Evolutionary conservation across 2,329 filamentous ascomycete genomes (phyloP).

Genomic region (Neonectria hederae): DNA sequence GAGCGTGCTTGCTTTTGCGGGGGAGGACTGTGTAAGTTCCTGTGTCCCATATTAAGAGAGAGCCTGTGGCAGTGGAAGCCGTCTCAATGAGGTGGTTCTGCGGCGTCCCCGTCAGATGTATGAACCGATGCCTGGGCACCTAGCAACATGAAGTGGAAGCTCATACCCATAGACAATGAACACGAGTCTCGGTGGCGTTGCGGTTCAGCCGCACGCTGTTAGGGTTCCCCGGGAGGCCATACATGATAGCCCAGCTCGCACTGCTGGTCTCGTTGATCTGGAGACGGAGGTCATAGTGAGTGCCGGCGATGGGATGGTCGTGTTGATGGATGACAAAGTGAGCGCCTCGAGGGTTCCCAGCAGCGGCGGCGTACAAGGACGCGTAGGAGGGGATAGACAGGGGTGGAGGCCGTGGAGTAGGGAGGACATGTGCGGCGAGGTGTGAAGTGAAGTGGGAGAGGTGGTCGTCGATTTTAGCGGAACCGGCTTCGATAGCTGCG

Average conservation of each 20-base stretch:
- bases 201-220: slow-evolving; percentile 64
- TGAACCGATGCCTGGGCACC: background rate
- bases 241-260: slow-evolving; percentile 72
- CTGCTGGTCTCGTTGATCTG: slow-evolving; percentile 75
- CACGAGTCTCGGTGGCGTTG: slow-evolving; percentile 69
- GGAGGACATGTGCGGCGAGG: slow-evolving; percentile 44
- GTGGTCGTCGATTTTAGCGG: slow-evolving; percentile 50
- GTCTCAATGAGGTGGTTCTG: slow-evolving; percentile 71
- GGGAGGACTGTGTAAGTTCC: slow-evolving; percentile 66
- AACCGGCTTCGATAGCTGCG: slow-evolving; percentile 54
- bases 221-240: slow-evolving; percentile 67
- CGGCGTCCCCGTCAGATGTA: background rate
- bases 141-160: background rate
- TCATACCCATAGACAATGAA: slow-evolving; percentile 68
- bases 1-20: slow-evolving; percentile 47
- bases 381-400: slow-evolving; percentile 49
- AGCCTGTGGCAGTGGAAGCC: slow-evolving; percentile 62
- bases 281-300: slow-evolving; percentile 74
- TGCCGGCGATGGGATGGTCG: slow-evolving; percentile 74
- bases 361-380: slow-evolving; percentile 49
- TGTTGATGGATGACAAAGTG: slow-evolving; percentile 80
- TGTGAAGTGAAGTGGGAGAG: slow-evolving; percentile 49
- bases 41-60: slow-evolving; percentile 70
- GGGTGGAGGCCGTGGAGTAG: slow-evolving; percentile 39
- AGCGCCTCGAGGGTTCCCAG: slow-evolving; percentile 47